Evolutionary conservation across 1,284 basidiomycete species (phyloP), one percentile per base, ranked within the genome.

Genomic region (Leccinum pachyderme): DNA sequence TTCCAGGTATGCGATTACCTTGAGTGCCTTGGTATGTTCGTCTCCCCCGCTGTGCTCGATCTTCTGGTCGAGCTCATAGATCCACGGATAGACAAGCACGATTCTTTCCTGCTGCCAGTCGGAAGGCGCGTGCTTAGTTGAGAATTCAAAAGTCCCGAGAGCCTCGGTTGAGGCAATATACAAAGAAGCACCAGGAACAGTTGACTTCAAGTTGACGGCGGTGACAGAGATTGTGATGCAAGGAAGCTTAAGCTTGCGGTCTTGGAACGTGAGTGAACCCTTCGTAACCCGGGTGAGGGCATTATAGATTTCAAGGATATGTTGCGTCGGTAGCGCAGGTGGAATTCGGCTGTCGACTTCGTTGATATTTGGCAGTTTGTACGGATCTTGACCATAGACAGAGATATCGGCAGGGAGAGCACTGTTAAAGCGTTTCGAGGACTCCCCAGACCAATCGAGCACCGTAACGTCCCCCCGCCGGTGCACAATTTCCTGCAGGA

Each of bases 361-460:
- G 1, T 27, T 5, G 15, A 52, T 24, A 39, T 39, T 6, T 22
- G 49, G 49, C 22, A 43, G 4, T 11, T 37, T 13, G 29, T 52
- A 51, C 13, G 59, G 32, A 6, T 9, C 4, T 9, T 35, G 32
- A 6, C 24, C 11, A 31, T 58, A 65, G 35, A 61, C 52, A 3
- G 61, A 37, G 22, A 63, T 51, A 1, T 44, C 13, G n/a, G 29
- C 25, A 4, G 60, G 59, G 1, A 60, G 18, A 15, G n/a, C 56
- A 33, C 53, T 65, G 25, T 63, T 50, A 13, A 61, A 63, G 12
- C 29, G 33, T 7, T 29, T 29, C 2, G 61, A 65, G 18, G 63
- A 18, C 4, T 47, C 32, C 32, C 63, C 61, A 5, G 35, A 2
- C 61, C 63, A 65, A 47, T 61, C 61, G 4, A 63, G 52, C 6